Conservation (phyloP, 1,139 yeast species). For the Nakaseomyces uthaithaninus region DNA sequence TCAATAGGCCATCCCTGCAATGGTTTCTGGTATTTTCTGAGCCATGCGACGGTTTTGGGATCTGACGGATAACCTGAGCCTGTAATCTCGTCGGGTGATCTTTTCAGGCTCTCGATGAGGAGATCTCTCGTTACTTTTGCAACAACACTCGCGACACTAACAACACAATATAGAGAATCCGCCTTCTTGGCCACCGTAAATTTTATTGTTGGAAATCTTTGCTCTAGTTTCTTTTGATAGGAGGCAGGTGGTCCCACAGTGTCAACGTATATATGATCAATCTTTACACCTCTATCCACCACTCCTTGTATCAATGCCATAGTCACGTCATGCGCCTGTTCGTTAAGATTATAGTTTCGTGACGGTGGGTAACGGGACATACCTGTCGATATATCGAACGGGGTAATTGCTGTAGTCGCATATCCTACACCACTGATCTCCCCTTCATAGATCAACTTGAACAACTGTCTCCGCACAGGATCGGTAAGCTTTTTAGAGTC, state of each 20-base stretch:
- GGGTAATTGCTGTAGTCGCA: slow-evolving; percentile 78
- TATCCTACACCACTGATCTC: slow-evolving; percentile 66
- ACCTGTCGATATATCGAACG: slow-evolving; percentile 78
- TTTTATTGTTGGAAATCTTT: slow-evolving; percentile 58
- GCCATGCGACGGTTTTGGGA: slow-evolving; percentile 73
- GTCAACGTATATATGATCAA: slow-evolving; percentile 74
- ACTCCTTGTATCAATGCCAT: slow-evolving; percentile 63
- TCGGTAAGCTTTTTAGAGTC: slow-evolving; percentile 87
- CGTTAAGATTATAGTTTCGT: slow-evolving; percentile 72
- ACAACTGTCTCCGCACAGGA: slow-evolving; percentile 52
- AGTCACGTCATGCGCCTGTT: slow-evolving; percentile 94
- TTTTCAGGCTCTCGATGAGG: slow-evolving; percentile 40
- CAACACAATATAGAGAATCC: slow-evolving; percentile 87
- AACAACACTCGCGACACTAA: slow-evolving; percentile 91
- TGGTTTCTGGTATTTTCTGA: slow-evolving; percentile 48
- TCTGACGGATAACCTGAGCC: slow-evolving; percentile 97
- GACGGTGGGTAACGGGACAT: slow-evolving; percentile 62
- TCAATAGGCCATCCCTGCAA: slow-evolving; percentile 82
- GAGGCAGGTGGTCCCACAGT: slow-evolving; percentile 93
- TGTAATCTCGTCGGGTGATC: slow-evolving; percentile 18
- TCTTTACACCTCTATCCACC: slow-evolving; percentile 50
- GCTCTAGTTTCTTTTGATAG: slow-evolving; percentile 68
- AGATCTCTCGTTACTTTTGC: slow-evolving; percentile 94
- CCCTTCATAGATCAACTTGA: slow-evolving; percentile 48
- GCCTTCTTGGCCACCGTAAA: slow-evolving; percentile 94